Percentiles rank a stretch among this genome's conserved stretches.
Evolutionary conservation across 2,329 filamentous ascomycete species (phyloP).

Genomic region (Bipolaris zeicola): DNA sequence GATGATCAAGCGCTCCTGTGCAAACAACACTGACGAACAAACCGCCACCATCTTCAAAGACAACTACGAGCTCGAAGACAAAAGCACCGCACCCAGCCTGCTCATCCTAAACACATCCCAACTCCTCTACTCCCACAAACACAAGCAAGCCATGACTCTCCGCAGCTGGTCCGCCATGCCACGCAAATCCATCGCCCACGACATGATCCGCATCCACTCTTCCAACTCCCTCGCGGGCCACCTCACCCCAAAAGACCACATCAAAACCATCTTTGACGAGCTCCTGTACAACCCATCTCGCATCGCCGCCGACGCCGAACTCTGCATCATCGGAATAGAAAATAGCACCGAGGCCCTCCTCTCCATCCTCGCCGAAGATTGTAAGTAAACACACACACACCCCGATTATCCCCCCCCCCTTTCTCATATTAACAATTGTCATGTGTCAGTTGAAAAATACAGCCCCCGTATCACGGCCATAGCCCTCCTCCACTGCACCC

Average conservation of each 20-base stretch:
- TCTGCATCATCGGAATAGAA: constrained; percentile 75
- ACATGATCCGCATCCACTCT: constrained; percentile 58
- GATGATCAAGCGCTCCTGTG: constrained; percentile 43
- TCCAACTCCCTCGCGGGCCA: constrained; percentile 70
- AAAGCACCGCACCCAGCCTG: constrained; percentile 59
- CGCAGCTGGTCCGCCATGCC: constrained; percentile 64
- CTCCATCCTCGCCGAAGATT: constrained; percentile 62
- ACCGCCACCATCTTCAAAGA: constrained; percentile 26
- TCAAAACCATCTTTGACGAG: constrained; percentile 68
- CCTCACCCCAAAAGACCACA: constrained; percentile 62
- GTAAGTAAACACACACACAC: constrained; percentile 47
- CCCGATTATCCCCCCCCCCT: too few relatives aligned
- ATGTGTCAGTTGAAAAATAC: constrained; percentile 31
- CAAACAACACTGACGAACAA: constrained; percentile 11
- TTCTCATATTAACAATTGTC: neutral
- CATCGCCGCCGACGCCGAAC: constrained; percentile 55
- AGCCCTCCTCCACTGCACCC: constrained; percentile 35
- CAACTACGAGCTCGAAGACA: constrained; percentile 21
- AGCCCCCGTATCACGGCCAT: constrained; percentile 37
- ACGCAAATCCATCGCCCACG: constrained; percentile 64
- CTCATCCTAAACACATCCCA: constrained; percentile 81
- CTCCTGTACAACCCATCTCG: constrained; percentile 59
- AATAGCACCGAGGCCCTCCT: constrained; percentile 66
- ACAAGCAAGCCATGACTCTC: constrained; percentile 64
- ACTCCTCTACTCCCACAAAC: constrained; percentile 74